A percentile compares a stretch with the other conserved stretches of the same genome.
These are phyloP conservation scores for Thielaviopsis ethacetica DNA, from an alignment of 2,329 filamentous ascomycete genomes.

Conservation along the genomic window DNA sequence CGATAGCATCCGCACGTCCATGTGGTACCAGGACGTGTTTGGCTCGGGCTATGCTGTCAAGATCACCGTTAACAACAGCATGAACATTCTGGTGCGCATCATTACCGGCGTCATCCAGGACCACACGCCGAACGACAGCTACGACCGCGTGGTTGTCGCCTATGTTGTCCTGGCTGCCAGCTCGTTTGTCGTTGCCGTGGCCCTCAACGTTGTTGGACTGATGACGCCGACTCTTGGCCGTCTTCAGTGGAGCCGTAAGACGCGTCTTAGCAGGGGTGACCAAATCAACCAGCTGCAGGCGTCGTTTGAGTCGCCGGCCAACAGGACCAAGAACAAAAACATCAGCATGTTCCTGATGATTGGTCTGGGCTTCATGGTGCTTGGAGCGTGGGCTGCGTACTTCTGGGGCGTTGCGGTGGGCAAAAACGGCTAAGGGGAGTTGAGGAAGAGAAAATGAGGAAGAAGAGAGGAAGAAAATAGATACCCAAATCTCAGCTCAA, in stretches of 20 bases:
- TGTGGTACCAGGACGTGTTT: constrained; percentile 44
- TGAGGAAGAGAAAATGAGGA: background rate
- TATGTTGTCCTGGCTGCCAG: constrained; percentile 37
- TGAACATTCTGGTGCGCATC: constrained; percentile 43
- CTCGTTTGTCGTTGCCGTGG: constrained; percentile 28
- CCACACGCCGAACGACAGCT: constrained; percentile 33
- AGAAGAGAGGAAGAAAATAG: background rate
- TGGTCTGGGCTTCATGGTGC: constrained; percentile 26
- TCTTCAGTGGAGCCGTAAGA: constrained; percentile 42
- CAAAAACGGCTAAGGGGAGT: constrained; percentile 21
- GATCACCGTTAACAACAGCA: constrained; percentile 45
- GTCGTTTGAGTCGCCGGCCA: constrained; percentile 21
- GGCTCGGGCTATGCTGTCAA: constrained; percentile 44
- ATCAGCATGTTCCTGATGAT: constrained; percentile 28
- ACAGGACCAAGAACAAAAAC: constrained; percentile 22
- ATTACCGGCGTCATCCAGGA: constrained; percentile 43
- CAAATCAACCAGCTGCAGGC: constrained; percentile 27
- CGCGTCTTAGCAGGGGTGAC: constrained; percentile 29
- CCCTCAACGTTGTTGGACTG: constrained; percentile 24
- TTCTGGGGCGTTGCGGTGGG: constrained; percentile 44
- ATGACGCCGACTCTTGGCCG: constrained; percentile 27
- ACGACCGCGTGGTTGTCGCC: constrained; percentile 36
- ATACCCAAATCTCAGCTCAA: background rate
- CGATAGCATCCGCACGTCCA: constrained; percentile 40
- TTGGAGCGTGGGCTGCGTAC: constrained; percentile 38